Conservation (phyloP, 805 yeast genomes). For the Nakazawaea ernobii region DNA sequence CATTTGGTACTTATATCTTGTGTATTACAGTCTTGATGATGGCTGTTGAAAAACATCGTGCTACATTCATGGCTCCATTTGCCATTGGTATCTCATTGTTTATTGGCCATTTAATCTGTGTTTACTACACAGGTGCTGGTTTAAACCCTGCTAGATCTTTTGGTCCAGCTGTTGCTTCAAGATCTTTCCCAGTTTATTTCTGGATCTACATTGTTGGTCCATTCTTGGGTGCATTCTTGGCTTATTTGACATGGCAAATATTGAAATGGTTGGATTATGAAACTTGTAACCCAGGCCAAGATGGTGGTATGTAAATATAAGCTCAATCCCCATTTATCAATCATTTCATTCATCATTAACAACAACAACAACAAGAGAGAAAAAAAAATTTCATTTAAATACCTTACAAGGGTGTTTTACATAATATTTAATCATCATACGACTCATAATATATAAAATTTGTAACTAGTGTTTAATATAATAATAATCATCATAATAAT, state of each 20-base stretch:
- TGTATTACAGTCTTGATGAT: conserved; percentile 74
- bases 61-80: conserved; percentile 75
- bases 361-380: too few species aligned
- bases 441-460: too few species aligned
- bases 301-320: conserved; percentile 38
- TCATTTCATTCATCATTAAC: background rate
- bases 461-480: too few species aligned
- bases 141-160: conserved; percentile 86
- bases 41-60: conserved; percentile 77
- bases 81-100: conserved; percentile 79
- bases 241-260: conserved; percentile 62
- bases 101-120: conserved; percentile 75
- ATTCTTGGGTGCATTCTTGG: conserved; percentile 59
- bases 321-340: background rate
- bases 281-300: conserved; percentile 67
- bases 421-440: too few species aligned
- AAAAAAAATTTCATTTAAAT: too few species aligned
- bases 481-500: too few species aligned
- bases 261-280: conserved; percentile 64
- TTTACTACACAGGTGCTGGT: conserved; percentile 87
- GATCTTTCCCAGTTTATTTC: conserved; percentile 72
- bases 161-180: conserved; percentile 75
- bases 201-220: conserved; percentile 97
- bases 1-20: conserved; percentile 69
- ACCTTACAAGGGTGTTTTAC: too few species aligned